Percentiles rank a stretch among this genome's conserved stretches.
Conservation (phyloP, 345 rosid species). For the Pseudoturritis turrita region DNA sequence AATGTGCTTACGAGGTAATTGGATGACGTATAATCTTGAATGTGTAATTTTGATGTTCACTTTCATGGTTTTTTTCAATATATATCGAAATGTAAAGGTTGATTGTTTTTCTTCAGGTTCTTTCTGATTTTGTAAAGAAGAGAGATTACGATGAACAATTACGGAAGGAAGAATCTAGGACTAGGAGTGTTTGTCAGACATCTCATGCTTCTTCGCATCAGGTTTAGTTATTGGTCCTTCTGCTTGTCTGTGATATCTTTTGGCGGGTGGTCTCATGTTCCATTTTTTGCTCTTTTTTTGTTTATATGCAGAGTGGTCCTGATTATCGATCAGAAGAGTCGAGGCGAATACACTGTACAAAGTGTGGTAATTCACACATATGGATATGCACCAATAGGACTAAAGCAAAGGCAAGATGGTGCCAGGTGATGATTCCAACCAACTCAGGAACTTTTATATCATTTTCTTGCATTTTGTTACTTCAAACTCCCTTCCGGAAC, state of each 20-base stretch:
- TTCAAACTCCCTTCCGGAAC: neutral
- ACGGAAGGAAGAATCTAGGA: slow-evolving; percentile 71
- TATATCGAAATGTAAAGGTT: neutral
- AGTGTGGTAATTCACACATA: slow-evolving; percentile 84
- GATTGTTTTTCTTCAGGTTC: slow-evolving; percentile 46
- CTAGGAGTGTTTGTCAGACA: slow-evolving; percentile 62
- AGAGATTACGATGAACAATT: slow-evolving; percentile 91
- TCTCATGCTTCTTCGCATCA: slow-evolving; percentile 45
- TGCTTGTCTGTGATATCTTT: neutral
- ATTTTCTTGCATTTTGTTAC: neutral
- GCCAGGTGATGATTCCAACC: slow-evolving; percentile 56
- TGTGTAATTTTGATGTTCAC: neutral
- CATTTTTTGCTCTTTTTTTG: neutral
- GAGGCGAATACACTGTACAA: slow-evolving; percentile 93
- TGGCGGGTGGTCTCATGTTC: neutral
- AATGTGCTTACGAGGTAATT: slow-evolving; percentile 90
- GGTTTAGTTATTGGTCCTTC: slow-evolving; percentile 40
- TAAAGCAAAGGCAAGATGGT: slow-evolving; percentile 95
- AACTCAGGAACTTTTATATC: neutral
- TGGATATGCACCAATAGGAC: slow-evolving; percentile 92
- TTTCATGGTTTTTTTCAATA: neutral
- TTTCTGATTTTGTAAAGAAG: slow-evolving; percentile 81
- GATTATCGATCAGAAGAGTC: slow-evolving; percentile 86
- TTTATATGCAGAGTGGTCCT: slow-evolving; percentile 43
- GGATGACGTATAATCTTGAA: neutral